Base-by-base conservation (phyloP, 1,284 basidiomycete genomes). In the Grifola frondosa region DNA sequence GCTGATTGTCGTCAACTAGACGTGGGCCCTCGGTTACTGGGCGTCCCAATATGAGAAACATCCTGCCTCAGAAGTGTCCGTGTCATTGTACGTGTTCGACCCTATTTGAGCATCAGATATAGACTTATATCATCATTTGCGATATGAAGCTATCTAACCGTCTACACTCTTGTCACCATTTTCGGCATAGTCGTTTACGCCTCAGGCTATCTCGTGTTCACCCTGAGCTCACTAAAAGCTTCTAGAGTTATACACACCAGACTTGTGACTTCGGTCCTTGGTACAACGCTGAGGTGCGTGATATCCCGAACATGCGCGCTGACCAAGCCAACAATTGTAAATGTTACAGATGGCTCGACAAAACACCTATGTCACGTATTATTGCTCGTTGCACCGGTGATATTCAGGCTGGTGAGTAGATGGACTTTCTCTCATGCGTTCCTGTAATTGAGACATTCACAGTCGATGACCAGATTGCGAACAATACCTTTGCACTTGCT, bases 311-410 rank as follows among this genome's bases (percentile, higher is more conserved):
- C 2, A 19, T n/a, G n/a, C n/a, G n/a, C n/a, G n/a, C 13, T 20
- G 13, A 9, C 3, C 3, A 15, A 10, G 5, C 12, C 22, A 3
- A 15, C 30, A 19, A n/a, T 29, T 15, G 20, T 17, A 17, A 12
- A 17, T 11, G 15, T 31, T 8, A 19, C 22, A 67, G 64, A 34
- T 77, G 74, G 69, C 57, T 80, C 11, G 78, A 80, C 52, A 66
- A 63, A 5, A 79, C 77, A 7, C 79, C 79, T 0, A 68, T 72
- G 1, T 77, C 77, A 10, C 67, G 78, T 24, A 71, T 80, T 52
- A 72, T 79, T 45, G 62, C 71, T 30, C 67, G 78, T 34, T 78
- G 78, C 57, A 78, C 77, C 3, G 74, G 75, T 40, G 78, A 79
- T 52, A 75, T 78, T n/a, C 58, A 59, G 58, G 68, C 60, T 40